These are phyloP conservation scores for Spiraea crenata DNA, from an alignment of 331 rosid genomes.

Conservation along the genomic window DNA sequence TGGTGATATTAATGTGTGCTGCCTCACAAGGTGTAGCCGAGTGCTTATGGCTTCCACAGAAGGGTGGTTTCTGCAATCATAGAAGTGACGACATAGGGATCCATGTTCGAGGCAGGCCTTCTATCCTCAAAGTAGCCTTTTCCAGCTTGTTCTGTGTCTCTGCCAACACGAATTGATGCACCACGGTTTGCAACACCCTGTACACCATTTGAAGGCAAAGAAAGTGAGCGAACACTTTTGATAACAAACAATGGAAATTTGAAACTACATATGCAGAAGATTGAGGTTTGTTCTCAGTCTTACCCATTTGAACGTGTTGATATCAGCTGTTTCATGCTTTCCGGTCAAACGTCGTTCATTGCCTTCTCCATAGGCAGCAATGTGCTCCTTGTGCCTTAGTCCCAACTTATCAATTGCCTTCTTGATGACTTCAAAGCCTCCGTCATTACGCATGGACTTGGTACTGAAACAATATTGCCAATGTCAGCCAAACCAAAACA, in stretches of 20 bases:
- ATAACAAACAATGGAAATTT: background rate
- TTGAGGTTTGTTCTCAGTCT: background rate
- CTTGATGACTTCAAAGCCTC: constrained; percentile 80
- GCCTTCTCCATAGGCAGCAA: constrained; percentile 93
- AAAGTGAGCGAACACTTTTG: background rate
- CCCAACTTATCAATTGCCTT: constrained; percentile 67
- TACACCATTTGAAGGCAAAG: background rate
- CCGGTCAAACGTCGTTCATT: constrained; percentile 96
- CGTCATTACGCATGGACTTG: constrained; percentile 68
- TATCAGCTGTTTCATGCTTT: constrained; percentile 77
- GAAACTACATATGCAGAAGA: background rate
- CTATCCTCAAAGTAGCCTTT: constrained; percentile 92
- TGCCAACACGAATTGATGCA: constrained; percentile 84
- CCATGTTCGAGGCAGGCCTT: constrained; percentile 97
- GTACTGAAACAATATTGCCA: constrained; percentile 49
- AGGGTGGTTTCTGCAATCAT: constrained; percentile 90
- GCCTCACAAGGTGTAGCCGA: background rate
- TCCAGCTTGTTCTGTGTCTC: constrained; percentile 88
- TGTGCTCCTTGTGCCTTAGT: constrained; percentile 81
- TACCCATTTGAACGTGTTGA: constrained; percentile 83
- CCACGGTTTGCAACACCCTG: constrained; percentile 99
- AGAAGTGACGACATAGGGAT: constrained; percentile 86
- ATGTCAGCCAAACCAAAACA: constrained; percentile 1
- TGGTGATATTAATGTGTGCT: too few relatives aligned
- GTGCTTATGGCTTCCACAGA: constrained; percentile 66